Percentiles rank a stretch among this genome's conserved stretches.
Conservation (phyloP, 2,329 filamentous ascomycete species). For the Xylaria digitata region DNA sequence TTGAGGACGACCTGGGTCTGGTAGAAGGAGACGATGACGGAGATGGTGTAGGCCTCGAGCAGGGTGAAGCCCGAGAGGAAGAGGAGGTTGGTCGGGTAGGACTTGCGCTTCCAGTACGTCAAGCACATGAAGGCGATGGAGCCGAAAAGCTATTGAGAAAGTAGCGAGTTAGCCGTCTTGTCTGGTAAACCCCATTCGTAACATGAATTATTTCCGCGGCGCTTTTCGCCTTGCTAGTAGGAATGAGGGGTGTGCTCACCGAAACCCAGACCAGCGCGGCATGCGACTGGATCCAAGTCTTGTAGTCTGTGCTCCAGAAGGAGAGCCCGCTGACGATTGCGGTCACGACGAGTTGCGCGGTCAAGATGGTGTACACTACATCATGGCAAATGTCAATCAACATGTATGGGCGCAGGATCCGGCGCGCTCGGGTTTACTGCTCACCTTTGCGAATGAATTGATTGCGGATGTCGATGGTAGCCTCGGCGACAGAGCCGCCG, state of each 20-base stretch:
- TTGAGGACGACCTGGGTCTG: constrained; percentile 85
- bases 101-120: constrained; percentile 96
- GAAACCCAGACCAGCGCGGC: constrained; percentile 87
- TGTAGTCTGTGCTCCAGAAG: constrained; percentile 85
- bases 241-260: constrained; percentile 56
- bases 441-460: constrained; percentile 86
- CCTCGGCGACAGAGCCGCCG: constrained; percentile 91
- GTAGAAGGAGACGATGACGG: constrained; percentile 92
- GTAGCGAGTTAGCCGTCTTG: constrained; percentile 27
- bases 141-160: constrained; percentile 71
- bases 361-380: constrained; percentile 91
- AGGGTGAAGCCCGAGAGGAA: constrained; percentile 92
- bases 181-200: constrained; percentile 2
- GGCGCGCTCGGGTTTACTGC: neutral
- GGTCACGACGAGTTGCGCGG: constrained; percentile 90
- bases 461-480: constrained; percentile 94
- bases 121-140: constrained; percentile 85
- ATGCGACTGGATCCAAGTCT: constrained; percentile 85
- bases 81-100: constrained; percentile 91
- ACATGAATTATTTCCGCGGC: constrained; percentile 11
- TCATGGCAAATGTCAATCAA: constrained; percentile 1
- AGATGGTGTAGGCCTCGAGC: constrained; percentile 92
- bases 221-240: neutral
- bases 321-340: constrained; percentile 82
- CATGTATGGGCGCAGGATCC: neutral